Evolutionary conservation across 495 filamentous ascomycete genomes (phyloP).

Genomic region (Pyrenula massariospora): DNA sequence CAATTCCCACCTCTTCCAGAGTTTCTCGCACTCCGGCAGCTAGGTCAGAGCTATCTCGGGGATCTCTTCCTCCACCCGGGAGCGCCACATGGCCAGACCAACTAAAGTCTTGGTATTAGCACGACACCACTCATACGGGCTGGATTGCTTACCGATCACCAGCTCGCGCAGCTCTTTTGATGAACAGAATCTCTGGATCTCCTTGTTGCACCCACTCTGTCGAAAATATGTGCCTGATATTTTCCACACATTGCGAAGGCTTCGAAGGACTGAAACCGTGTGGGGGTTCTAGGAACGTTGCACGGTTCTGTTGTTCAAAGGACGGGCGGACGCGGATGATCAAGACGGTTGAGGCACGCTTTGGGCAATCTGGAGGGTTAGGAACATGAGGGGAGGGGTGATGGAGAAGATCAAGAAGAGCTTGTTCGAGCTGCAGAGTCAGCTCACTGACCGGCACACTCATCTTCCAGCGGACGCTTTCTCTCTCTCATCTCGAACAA

Average conservation of each 20-base stretch:
- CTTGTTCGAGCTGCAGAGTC: constrained; percentile 24
- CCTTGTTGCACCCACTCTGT: constrained; percentile 62
- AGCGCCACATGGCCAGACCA: constrained; percentile 71
- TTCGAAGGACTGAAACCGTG: constrained; percentile 22
- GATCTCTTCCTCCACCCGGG: constrained; percentile 62
- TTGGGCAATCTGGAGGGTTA: constrained; percentile 49
- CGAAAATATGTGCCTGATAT: constrained; percentile 40
- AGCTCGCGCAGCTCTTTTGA: constrained; percentile 58
- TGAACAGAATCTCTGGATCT: constrained; percentile 66
- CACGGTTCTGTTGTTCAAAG: constrained; percentile 41
- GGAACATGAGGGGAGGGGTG: constrained; percentile 51
- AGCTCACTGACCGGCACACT: too few relatives aligned
- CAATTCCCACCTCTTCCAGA: constrained; percentile 59
- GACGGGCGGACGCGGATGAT: constrained; percentile 57
- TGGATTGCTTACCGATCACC: constrained; percentile 39
- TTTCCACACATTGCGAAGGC: constrained; percentile 19
- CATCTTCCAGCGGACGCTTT: too few relatives aligned
- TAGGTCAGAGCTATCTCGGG: constrained; percentile 52
- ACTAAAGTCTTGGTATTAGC: neutral
- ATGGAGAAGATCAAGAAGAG: constrained; percentile 37
- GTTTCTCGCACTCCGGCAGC: constrained; percentile 59
- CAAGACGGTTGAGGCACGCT: constrained; percentile 62
- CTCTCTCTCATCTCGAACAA: too few relatives aligned
- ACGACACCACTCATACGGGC: too few relatives aligned
- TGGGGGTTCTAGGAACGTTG: constrained; percentile 15